phyloP scores from a whole-genome alignment of 495 filamentous ascomycete genomes.

The Talaromyces stipitatus region DNA sequence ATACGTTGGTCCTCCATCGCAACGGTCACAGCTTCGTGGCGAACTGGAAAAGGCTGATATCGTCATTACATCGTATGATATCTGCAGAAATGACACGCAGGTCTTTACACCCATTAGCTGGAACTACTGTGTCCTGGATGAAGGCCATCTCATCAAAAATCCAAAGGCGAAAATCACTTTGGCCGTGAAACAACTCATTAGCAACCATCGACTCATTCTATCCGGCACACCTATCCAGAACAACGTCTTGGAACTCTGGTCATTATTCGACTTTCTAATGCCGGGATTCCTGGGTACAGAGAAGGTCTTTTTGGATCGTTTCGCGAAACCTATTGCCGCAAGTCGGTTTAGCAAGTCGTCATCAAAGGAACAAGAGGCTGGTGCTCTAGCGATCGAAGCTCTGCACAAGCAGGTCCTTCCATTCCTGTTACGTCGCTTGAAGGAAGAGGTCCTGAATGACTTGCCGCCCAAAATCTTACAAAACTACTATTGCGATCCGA shows the following conservation, averaged over 20 bases:
- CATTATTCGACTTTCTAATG: constrained; percentile 98
- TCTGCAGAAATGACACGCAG: constrained; percentile 89
- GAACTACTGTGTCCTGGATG: constrained; percentile 97
- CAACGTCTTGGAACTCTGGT: constrained; percentile 97
- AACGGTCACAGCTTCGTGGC: constrained; percentile 61
- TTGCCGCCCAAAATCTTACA: constrained; percentile 97
- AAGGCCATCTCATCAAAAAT: constrained; percentile 98
- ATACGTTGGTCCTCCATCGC: constrained; percentile 81
- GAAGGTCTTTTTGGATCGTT: constrained; percentile 95
- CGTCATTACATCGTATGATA: constrained; percentile 95
- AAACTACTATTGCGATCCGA: constrained; percentile 99
- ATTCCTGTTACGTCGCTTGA: constrained; percentile 91
- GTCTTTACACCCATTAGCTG: constrained; percentile 75
- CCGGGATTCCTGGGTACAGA: constrained; percentile 97
- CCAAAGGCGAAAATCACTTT: constrained; percentile 86
- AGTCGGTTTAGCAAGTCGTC: constrained; percentile 93
- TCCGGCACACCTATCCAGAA: constrained; percentile 98
- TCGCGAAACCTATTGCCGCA: constrained; percentile 94
- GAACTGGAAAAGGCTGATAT: constrained; percentile 72
- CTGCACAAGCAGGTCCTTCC: constrained; percentile 96
- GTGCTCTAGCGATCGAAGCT: constrained; percentile 91
- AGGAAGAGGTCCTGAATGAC: constrained; percentile 95
- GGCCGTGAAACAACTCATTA: constrained; percentile 79
- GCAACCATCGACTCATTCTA: constrained; percentile 91
- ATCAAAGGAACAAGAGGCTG: constrained; percentile 96